Conservation (phyloP, 148 eudicot species). For the Rhododendron molle region DNA sequence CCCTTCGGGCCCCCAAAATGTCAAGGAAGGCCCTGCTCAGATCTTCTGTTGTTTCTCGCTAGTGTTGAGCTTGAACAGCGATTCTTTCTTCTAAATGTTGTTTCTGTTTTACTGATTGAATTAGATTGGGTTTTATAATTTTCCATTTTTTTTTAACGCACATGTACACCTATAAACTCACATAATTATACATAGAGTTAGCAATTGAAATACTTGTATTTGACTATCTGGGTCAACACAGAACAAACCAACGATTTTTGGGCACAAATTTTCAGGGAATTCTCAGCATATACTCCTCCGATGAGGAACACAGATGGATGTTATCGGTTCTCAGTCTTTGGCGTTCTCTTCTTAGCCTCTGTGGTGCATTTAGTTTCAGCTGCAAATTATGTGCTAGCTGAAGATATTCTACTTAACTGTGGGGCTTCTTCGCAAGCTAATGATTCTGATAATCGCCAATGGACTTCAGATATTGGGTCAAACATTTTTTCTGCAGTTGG, state of each 20-base stretch:
- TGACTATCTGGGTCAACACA: neutral
- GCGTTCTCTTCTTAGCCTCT: constrained; percentile 26
- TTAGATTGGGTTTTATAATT: neutral
- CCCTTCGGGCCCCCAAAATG: no score
- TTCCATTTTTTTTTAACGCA: neutral
- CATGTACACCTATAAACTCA: neutral
- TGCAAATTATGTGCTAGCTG: constrained; percentile 56
- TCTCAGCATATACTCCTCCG: neutral
- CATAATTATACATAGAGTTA: neutral
- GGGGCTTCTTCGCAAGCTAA: constrained; percentile 44
- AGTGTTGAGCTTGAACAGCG: neutral
- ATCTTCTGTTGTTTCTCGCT: neutral
- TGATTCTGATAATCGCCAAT: constrained; percentile 57
- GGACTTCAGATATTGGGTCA: constrained; percentile 61
- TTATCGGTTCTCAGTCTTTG: constrained; percentile 2
- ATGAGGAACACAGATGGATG: constrained; percentile 39
- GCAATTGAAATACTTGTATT: neutral
- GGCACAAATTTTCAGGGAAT: neutral
- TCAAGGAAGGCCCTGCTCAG: neutral
- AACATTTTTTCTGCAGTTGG: constrained; percentile 34
- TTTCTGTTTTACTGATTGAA: neutral
- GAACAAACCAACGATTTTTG: neutral
- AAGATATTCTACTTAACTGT: constrained; percentile 54
- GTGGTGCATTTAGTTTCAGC: constrained; percentile 32
- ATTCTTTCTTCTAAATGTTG: neutral